These are phyloP conservation scores for Colletotrichum camelliae DNA, from an alignment of 2,329 filamentous ascomycete species.

Conservation along the genomic window DNA sequence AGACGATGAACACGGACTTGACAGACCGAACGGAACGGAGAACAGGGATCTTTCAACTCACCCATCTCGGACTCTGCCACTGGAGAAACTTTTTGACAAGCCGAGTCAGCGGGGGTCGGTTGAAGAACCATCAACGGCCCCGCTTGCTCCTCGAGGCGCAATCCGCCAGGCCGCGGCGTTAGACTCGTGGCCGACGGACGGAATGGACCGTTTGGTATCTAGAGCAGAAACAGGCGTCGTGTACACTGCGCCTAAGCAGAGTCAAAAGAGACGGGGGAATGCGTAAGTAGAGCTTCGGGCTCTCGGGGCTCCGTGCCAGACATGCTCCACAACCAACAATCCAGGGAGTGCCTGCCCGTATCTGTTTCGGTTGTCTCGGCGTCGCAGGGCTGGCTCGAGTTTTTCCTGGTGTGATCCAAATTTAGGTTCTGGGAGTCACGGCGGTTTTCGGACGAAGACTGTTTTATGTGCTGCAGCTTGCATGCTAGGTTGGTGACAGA, in stretches of 20 bases:
- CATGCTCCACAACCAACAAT: not conserved
- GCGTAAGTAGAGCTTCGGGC: not conserved
- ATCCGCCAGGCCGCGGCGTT: not conserved
- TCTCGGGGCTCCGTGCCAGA: slow-evolving; percentile 1
- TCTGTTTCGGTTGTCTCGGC: slow-evolving; percentile 16
- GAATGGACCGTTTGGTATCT: not conserved
- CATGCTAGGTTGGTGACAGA: slow-evolving; percentile 8
- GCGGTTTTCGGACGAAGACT: slow-evolving; percentile 10
- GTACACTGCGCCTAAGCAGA: not conserved
- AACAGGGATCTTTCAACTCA: not conserved
- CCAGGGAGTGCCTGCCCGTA: not conserved
- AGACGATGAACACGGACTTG: not conserved
- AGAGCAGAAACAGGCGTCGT: not conserved
- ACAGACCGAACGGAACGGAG: not conserved
- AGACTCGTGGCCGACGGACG: not conserved
- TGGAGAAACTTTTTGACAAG: not conserved
- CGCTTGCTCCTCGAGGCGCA: not conserved
- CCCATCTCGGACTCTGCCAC: not conserved
- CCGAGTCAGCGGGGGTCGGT: not conserved
- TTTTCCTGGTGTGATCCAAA: not conserved
- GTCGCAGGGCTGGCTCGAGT: slow-evolving; percentile 1
- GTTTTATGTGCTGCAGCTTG: slow-evolving; percentile 21
- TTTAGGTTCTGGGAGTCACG: slow-evolving; percentile 2
- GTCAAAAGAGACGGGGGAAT: not conserved
- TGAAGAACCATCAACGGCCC: not conserved